phyloP scores from a whole-genome alignment of 2,329 filamentous ascomycete species.

The Cadophora malorum region DNA sequence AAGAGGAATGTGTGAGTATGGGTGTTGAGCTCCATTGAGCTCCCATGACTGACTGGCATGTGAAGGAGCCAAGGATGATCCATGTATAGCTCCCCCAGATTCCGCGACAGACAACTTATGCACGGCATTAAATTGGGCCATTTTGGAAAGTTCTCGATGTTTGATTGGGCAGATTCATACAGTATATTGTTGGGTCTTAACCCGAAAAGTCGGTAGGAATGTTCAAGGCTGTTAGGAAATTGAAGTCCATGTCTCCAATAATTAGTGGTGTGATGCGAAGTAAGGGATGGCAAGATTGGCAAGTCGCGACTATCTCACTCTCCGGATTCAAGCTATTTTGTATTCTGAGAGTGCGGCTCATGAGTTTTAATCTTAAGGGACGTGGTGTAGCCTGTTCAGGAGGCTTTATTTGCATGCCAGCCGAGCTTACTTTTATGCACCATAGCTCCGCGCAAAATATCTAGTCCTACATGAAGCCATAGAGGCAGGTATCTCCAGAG shows the following conservation, averaged over 20 bases:
- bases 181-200: not conserved
- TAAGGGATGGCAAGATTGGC: not conserved
- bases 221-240: not conserved
- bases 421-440: not conserved
- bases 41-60: slow-evolving; percentile 5
- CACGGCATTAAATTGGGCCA: not conserved
- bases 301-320: not conserved
- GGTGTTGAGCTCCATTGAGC: not conserved
- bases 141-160: not conserved
- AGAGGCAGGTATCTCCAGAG: not conserved
- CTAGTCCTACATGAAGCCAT: slow-evolving; percentile 11
- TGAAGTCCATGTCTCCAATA: not conserved
- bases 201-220: not conserved
- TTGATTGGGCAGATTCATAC: not conserved
- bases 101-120: slow-evolving; percentile 5
- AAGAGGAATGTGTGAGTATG: not conserved
- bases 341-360: not conserved
- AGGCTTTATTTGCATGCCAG: not conserved
- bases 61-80: slow-evolving; percentile 11
- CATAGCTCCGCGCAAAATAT: not conserved
- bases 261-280: not conserved
- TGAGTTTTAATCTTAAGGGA: not conserved
- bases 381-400: not conserved
- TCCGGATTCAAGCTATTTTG: no score
- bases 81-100: slow-evolving; percentile 14